phyloP scores from a whole-genome alignment of 2,329 filamentous ascomycete genomes.

The Fusarium armeniacum region DNA sequence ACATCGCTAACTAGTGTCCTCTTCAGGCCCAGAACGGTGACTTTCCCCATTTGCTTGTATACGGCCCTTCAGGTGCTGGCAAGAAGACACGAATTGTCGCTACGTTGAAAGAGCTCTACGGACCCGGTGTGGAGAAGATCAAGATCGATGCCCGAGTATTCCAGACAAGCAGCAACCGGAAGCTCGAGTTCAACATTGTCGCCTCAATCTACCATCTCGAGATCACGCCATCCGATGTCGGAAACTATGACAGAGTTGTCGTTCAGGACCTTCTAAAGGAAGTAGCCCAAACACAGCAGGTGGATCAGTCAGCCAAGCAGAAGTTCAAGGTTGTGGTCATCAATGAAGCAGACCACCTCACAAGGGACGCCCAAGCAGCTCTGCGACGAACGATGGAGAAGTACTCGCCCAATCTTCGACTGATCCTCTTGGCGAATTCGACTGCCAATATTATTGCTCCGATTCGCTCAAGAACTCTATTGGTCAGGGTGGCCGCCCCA shows the following conservation, averaged over 20 bases:
- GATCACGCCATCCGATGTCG: conserved; percentile 97
- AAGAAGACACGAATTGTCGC: conserved; percentile 98
- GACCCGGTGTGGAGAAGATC: conserved; percentile 98
- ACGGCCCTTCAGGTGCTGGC: conserved; percentile 94
- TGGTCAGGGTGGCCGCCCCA: conserved; percentile 92
- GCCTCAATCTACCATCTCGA: conserved; percentile 97
- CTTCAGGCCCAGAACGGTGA: conserved; percentile 92
- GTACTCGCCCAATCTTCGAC: conserved; percentile 92
- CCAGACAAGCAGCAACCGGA: conserved; percentile 94
- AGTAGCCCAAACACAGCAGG: conserved; percentile 98
- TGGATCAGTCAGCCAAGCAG: conserved; percentile 91
- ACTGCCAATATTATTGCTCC: conserved; percentile 99
- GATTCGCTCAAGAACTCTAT: conserved; percentile 89
- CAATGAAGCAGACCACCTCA: conserved; percentile 97
- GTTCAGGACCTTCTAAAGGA: conserved; percentile 97
- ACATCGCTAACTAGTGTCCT: conserved; percentile 20
- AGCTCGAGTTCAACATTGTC: conserved; percentile 99
- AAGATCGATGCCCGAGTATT: conserved; percentile 98
- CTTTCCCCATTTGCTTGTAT: conserved; percentile 97
- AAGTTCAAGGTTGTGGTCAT: conserved; percentile 99
- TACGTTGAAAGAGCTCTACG: conserved; percentile 94
- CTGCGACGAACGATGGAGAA: conserved; percentile 98
- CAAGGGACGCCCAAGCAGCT: conserved; percentile 93
- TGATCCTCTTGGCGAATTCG: conserved; percentile 94
- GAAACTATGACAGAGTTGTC: conserved; percentile 95